A percentile compares a stretch with the other conserved stretches of the same genome.
phyloP scores from a whole-genome alignment of 768 basidiomycete genomes.

The Royoungia palumana region DNA sequence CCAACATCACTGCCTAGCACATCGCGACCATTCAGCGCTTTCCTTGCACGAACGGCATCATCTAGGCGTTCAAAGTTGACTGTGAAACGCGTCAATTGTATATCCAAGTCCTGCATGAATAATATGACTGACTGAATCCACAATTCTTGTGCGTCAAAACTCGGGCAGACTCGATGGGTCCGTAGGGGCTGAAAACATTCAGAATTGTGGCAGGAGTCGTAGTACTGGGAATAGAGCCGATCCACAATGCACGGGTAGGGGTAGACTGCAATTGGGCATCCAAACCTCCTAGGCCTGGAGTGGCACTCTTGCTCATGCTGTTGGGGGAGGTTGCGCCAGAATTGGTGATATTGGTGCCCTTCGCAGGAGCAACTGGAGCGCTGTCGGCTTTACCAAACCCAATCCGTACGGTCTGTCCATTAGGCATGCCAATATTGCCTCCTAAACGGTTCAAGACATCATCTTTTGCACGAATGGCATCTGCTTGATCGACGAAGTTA shows the following conservation, averaged over 20 bases:
- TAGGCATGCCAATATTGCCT: slow-evolving; percentile 91
- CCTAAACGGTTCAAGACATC: slow-evolving; percentile 95
- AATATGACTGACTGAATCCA: slow-evolving; percentile 65
- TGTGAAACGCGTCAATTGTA: slow-evolving; percentile 24
- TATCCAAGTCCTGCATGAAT: not conserved
- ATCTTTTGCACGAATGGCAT: slow-evolving; percentile 97
- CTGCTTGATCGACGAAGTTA: slow-evolving; percentile 93
- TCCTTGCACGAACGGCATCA: slow-evolving; percentile 93
- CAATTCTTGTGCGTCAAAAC: slow-evolving; percentile 98
- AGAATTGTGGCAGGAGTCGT: slow-evolving; percentile 93
- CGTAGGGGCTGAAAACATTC: slow-evolving; percentile 96
- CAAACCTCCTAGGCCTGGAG: slow-evolving; percentile 61
- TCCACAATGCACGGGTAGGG: slow-evolving; percentile 95
- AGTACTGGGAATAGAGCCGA: slow-evolving; percentile 93
- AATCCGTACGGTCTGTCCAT: slow-evolving; percentile 94
- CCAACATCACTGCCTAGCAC: slow-evolving; percentile 96
- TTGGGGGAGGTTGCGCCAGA: slow-evolving; percentile 66
- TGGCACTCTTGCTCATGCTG: slow-evolving; percentile 46
- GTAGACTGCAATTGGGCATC: slow-evolving; percentile 86
- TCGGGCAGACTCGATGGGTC: slow-evolving; percentile 94
- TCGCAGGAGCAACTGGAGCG: slow-evolving; percentile 86
- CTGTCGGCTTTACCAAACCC: slow-evolving; percentile 98
- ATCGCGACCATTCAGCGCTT: slow-evolving; percentile 93
- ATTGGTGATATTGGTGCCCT: slow-evolving; percentile 60
- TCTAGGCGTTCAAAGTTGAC: slow-evolving; percentile 98